A percentile compares a stretch with the other conserved stretches of the same genome.
phyloP scores from a whole-genome alignment of 1,284 basidiomycete species.

The Xerocomus amazonicus region DNA sequence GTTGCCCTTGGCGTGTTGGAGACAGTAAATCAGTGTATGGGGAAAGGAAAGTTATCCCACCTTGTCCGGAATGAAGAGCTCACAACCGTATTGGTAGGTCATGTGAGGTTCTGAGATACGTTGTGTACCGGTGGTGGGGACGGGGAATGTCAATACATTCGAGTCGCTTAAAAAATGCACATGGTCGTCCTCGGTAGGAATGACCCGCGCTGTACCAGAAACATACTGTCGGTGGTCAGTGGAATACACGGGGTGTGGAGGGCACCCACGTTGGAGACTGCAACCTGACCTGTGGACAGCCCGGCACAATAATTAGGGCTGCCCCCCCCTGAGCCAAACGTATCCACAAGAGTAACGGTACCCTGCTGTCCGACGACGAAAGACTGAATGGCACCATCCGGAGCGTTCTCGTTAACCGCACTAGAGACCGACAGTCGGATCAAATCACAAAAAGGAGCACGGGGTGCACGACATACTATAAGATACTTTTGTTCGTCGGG shows the following conservation, averaged over 20 bases:
- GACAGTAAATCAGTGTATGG: not conserved
- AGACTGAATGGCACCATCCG: slow-evolving; percentile 54
- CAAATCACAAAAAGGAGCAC: not conserved
- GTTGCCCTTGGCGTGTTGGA: slow-evolving; percentile 42
- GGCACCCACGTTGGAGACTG: slow-evolving; percentile 50
- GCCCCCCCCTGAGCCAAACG: slow-evolving; percentile 48
- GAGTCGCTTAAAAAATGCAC: slow-evolving; percentile 42
- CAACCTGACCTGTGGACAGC: slow-evolving; percentile 55
- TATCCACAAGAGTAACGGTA: slow-evolving; percentile 43
- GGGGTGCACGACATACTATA: slow-evolving; percentile 47
- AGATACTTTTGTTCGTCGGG: slow-evolving; percentile 41
- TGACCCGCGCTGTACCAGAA: slow-evolving; percentile 53
- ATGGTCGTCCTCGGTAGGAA: slow-evolving; percentile 42
- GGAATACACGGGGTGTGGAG: too few species aligned
- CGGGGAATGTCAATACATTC: slow-evolving; percentile 51
- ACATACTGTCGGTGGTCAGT: slow-evolving; percentile 41
- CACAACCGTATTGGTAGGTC: slow-evolving; percentile 48
- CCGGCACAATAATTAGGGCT: slow-evolving; percentile 49
- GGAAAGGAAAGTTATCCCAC: slow-evolving; percentile 34
- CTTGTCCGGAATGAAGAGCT: slow-evolving; percentile 63
- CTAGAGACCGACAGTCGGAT: slow-evolving; percentile 31
- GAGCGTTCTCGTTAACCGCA: slow-evolving; percentile 50
- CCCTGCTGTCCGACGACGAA: slow-evolving; percentile 49
- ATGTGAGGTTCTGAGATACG: slow-evolving; percentile 60
- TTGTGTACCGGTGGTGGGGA: slow-evolving; percentile 30